Conservation (phyloP, 164 flowering plant species). For the Berberis thunbergii region DNA sequence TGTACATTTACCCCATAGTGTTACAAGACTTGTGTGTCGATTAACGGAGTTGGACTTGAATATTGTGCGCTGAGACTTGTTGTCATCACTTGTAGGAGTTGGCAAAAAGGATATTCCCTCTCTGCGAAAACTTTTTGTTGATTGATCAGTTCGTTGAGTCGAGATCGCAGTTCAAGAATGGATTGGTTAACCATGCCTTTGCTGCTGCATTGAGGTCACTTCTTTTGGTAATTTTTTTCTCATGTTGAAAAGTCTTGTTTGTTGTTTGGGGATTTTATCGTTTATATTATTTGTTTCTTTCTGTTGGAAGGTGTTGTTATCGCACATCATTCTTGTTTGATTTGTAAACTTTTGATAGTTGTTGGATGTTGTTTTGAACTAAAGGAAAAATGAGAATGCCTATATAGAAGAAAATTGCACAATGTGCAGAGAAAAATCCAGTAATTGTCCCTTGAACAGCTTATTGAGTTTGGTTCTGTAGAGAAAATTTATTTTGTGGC, state of each 20-base stretch:
- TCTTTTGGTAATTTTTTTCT: constrained; percentile 57
- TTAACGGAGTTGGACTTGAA: too few relatives aligned
- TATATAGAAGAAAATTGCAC: too few relatives aligned
- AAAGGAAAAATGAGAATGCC: too few relatives aligned
- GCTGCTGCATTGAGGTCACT: constrained; percentile 89
- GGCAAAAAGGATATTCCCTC: constrained; percentile 73
- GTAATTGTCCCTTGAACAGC: too few relatives aligned
- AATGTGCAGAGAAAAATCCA: too few relatives aligned
- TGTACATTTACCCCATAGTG: too few relatives aligned
- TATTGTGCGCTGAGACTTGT: neutral
- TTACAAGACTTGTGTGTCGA: too few relatives aligned
- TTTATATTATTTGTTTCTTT: neutral
- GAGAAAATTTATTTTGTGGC: too few relatives aligned
- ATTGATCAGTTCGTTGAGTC: constrained; percentile 88
- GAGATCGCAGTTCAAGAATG: constrained; percentile 88
- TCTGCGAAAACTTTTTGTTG: constrained; percentile 75
- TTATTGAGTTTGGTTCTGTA: too few relatives aligned
- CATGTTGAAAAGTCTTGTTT: constrained; percentile 4
- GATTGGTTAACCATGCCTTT: constrained; percentile 97
- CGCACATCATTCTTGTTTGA: neutral
- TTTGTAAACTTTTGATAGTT: too few relatives aligned
- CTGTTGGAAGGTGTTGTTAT: neutral
- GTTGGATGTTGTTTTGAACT: too few relatives aligned
- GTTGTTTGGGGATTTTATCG: neutral
- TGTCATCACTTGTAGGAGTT: constrained; percentile 50